A percentile compares a stretch with the other conserved stretches of the same genome.
These are phyloP conservation scores for Neurospora tetraspora DNA, from an alignment of 495 filamentous ascomycete species.

Conservation along the genomic window DNA sequence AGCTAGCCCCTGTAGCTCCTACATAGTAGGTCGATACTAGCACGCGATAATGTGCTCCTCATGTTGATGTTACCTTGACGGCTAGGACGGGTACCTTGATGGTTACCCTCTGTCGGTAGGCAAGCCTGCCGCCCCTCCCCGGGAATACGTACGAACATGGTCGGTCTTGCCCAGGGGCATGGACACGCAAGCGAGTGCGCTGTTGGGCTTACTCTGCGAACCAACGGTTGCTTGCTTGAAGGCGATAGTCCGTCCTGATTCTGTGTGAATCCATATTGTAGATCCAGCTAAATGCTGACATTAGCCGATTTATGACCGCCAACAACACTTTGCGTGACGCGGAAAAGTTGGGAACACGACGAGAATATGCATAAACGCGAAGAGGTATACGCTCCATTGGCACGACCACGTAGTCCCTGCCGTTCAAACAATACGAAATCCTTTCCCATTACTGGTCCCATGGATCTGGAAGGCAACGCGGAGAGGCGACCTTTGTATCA, in stretches of 20 bases:
- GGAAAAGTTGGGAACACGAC: neutral
- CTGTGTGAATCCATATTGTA: neutral
- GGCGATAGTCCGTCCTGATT: neutral
- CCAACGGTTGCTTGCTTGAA: neutral
- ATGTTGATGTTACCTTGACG: neutral
- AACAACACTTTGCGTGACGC: neutral
- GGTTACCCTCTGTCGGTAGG: neutral
- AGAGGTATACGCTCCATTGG: neutral
- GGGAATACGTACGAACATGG: neutral
- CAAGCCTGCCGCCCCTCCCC: neutral
- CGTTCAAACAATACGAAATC: neutral
- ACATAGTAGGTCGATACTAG: neutral
- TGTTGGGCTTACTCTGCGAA: neutral
- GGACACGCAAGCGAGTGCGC: neutral
- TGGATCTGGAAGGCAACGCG: neutral
- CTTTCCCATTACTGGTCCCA: neutral
- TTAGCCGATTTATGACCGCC: neutral
- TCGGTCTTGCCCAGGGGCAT: neutral
- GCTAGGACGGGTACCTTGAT: slow-evolving; percentile 7
- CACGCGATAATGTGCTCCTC: neutral
- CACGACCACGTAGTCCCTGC: neutral
- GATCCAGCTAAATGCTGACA: neutral
- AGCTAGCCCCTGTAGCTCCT: neutral
- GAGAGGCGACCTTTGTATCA: neutral
- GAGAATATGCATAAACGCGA: neutral